phyloP scores from a whole-genome alignment of 495 filamentous ascomycete species.

The Xylaria intraflava region DNA sequence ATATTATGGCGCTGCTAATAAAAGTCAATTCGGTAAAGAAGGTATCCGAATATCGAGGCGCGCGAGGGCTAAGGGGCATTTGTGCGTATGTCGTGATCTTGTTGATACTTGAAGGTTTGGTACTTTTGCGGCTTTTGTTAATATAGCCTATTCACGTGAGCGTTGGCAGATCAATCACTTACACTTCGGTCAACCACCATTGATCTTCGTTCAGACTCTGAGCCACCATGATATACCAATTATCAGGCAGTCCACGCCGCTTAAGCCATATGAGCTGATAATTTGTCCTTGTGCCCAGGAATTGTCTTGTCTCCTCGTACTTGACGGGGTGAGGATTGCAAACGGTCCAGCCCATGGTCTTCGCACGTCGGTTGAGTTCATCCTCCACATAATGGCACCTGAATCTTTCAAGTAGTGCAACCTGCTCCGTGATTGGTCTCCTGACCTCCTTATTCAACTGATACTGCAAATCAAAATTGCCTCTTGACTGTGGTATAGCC shows the following conservation, averaged over 20 bases:
- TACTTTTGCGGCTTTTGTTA: slow-evolving; percentile 13
- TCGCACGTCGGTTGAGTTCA: slow-evolving; percentile 55
- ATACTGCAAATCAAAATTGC: slow-evolving; percentile 37
- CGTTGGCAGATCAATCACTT: slow-evolving; percentile 21
- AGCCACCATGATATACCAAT: slow-evolving; percentile 63
- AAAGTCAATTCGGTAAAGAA: slow-evolving; percentile 37
- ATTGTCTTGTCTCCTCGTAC: slow-evolving; percentile 50
- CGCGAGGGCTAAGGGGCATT: slow-evolving; percentile 32
- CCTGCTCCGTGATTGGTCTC: slow-evolving; percentile 48
- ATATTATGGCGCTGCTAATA: slow-evolving; percentile 35
- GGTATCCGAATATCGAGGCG: slow-evolving; percentile 26
- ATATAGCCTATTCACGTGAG: slow-evolving; percentile 6
- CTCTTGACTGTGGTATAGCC: slow-evolving; percentile 38
- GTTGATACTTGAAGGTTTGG: slow-evolving; percentile 15
- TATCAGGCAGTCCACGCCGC: slow-evolving; percentile 52
- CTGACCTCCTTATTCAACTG: slow-evolving; percentile 47
- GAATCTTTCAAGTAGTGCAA: slow-evolving; percentile 47
- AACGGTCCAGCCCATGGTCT: slow-evolving; percentile 55
- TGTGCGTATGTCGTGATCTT: slow-evolving; percentile 27
- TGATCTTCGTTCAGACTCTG: slow-evolving; percentile 66
- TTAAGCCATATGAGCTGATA: slow-evolving; percentile 58
- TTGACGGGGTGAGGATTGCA: slow-evolving; percentile 45
- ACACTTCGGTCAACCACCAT: slow-evolving; percentile 69
- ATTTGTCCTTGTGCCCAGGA: slow-evolving; percentile 53
- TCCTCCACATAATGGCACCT: slow-evolving; percentile 53